A percentile compares a stretch with the other conserved stretches of the same genome.
Evolutionary conservation across 2,329 filamentous ascomycete genomes (phyloP).

Genomic region (Aureobasidium sp.): DNA sequence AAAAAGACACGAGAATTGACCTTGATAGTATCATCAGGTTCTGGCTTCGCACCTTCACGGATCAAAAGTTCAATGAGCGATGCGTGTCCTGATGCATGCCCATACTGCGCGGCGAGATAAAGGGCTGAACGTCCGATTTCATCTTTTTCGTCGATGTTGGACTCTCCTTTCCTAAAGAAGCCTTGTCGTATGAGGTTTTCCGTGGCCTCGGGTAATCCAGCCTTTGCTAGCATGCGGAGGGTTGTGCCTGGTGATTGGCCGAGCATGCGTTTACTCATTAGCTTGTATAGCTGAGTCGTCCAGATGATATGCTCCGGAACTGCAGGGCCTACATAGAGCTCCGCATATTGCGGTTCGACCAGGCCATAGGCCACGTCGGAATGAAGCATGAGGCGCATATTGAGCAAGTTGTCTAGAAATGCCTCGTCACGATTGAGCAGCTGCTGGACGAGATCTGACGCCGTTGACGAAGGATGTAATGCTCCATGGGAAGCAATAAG

Average conservation of each 20-base stretch:
- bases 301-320: too few species aligned
- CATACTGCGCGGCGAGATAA: background rate
- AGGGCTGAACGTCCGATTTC: background rate
- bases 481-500: background rate
- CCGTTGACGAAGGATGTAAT: background rate
- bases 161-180: background rate
- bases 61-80: background rate
- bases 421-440: background rate
- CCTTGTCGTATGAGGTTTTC: background rate
- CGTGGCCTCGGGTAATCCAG: background rate
- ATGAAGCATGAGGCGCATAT: background rate
- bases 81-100: background rate
- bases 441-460: background rate
- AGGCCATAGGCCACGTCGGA: background rate
- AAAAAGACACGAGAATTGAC: background rate
- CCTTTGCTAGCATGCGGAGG: too few species aligned
- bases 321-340: too few species aligned
- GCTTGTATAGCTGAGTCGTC: too few species aligned
- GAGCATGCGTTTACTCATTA: too few species aligned
- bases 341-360: too few species aligned
- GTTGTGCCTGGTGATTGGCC: too few species aligned
- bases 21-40: background rate
- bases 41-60: background rate
- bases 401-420: background rate
- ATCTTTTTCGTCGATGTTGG: background rate